phyloP scores from a whole-genome alignment of 2,329 filamentous ascomycete species.

The Leptographium flavum region DNA sequence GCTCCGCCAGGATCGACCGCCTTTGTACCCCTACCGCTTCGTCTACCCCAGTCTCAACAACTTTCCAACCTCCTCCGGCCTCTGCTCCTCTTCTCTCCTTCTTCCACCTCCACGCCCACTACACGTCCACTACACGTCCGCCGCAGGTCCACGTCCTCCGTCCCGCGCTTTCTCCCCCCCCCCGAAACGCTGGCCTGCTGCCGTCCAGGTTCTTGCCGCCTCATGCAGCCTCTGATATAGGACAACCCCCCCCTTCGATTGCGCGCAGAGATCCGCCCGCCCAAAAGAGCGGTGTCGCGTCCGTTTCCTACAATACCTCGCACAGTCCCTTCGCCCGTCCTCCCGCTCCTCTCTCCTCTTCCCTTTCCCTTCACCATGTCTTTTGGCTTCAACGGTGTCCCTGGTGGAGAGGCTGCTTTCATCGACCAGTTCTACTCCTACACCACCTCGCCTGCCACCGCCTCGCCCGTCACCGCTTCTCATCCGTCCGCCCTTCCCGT shows the following conservation, averaged over 20 bases:
- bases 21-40: conserved; percentile 1
- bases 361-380: conserved; percentile 6
- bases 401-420: conserved; percentile 40
- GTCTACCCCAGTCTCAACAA: not conserved
- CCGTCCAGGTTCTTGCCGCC: not conserved
- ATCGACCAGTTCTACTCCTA: conserved; percentile 40
- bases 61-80: conserved; percentile 4
- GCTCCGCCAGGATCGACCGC: not conserved
- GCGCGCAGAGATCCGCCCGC: conserved; percentile 7
- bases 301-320: conserved; percentile 4
- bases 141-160: not conserved
- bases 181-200: not conserved
- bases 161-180: not conserved
- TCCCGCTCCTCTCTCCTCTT: not conserved
- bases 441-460: conserved; percentile 17
- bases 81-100: not conserved
- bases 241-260: conserved; percentile 2
- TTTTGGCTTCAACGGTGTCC: conserved; percentile 17
- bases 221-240: conserved; percentile 3
- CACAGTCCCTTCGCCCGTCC: not conserved
- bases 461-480: conserved; percentile 14
- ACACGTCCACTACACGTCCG: too few species aligned
- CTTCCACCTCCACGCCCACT: too few species aligned
- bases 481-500: conserved; percentile 21
- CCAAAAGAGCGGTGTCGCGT: conserved; percentile 13